A percentile compares a stretch with the other conserved stretches of the same genome.
These are phyloP conservation scores for Sclerotinia glacialis DNA, from an alignment of 2,329 filamentous ascomycete species.

Conservation along the genomic window DNA sequence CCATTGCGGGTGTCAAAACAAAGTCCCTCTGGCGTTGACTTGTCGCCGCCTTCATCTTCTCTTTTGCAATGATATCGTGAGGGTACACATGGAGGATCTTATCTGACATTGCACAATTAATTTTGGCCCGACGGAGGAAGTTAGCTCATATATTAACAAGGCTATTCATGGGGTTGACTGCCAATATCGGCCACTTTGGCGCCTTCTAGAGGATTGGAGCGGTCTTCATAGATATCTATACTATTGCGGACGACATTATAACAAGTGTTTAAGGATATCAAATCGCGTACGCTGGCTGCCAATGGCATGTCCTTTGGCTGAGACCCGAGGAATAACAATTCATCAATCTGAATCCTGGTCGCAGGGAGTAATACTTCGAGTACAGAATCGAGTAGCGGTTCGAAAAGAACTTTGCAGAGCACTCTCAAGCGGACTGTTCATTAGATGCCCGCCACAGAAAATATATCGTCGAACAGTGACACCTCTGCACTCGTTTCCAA, in stretches of 20 bases:
- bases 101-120: not conserved
- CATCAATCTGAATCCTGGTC: too few species aligned
- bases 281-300: too few species aligned
- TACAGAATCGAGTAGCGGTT: not conserved
- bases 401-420: not conserved
- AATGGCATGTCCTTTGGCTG: too few species aligned
- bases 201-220: not conserved
- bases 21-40: not conserved
- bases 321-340: too few species aligned
- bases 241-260: not conserved
- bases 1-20: too few species aligned
- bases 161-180: not conserved
- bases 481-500: not conserved
- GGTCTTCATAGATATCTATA: not conserved
- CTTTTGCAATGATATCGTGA: not conserved
- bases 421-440: not conserved
- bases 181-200: not conserved
- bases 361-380: too few species aligned
- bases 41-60: not conserved
- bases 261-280: not conserved
- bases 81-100: not conserved
- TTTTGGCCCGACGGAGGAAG: not conserved
- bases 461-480: not conserved
- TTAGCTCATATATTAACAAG: too few species aligned
- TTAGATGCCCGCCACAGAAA: not conserved